phyloP scores from a whole-genome alignment of 345 rosid genomes.

The Lenwebbia sp. region DNA sequence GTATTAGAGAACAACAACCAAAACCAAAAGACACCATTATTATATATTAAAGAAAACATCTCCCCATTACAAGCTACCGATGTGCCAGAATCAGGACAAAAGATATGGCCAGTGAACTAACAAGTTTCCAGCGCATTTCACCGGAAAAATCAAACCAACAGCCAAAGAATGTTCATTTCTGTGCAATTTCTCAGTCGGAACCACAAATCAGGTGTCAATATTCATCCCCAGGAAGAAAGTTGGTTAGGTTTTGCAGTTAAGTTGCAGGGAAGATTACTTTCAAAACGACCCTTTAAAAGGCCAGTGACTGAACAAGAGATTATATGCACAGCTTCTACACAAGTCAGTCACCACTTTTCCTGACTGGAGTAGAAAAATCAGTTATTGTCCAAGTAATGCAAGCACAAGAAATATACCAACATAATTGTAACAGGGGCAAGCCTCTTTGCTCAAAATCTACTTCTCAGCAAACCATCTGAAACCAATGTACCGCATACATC shows the following conservation, averaged over 20 bases:
- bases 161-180: not conserved
- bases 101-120: not conserved
- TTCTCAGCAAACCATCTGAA: not conserved
- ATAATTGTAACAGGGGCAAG: not conserved
- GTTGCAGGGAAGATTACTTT: not conserved
- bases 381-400: not conserved
- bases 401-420: not conserved
- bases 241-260: not conserved
- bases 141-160: not conserved
- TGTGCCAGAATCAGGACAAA: not conserved
- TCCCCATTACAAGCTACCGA: not conserved
- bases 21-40: not conserved
- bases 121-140: not conserved
- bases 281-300: not conserved
- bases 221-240: not conserved
- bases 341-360: not conserved
- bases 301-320: not conserved
- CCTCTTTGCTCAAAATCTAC: not conserved
- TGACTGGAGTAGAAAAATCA: not conserved
- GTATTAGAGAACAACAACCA: not conserved
- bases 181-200: not conserved
- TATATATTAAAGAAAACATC: not conserved
- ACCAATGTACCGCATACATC: not conserved
- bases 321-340: not conserved
- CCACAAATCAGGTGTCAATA: not conserved